Percentiles rank a stretch among this genome's conserved stretches.
phyloP scores from a whole-genome alignment of 371 early-diverging fungal genomes.

The Apophysomyces variabilis region DNA sequence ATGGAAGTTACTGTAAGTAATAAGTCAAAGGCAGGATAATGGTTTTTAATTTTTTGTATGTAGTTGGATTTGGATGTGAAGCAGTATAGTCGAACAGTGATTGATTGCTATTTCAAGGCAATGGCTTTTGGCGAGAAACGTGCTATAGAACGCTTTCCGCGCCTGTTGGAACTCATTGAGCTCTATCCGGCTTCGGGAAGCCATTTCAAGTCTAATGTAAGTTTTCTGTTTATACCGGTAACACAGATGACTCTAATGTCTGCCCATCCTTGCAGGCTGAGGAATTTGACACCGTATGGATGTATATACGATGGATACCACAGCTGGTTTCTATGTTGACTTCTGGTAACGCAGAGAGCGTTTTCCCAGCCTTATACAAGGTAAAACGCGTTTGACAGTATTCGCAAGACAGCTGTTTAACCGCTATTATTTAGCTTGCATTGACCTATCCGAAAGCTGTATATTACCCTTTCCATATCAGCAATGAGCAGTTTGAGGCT shows the following conservation, averaged over 20 bases:
- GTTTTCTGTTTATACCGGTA: neutral
- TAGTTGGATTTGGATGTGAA: slow-evolving; percentile 29
- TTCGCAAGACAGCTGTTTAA: neutral
- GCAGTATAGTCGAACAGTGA: slow-evolving; percentile 48
- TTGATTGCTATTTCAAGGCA: slow-evolving; percentile 54
- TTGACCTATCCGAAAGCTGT: slow-evolving; percentile 68
- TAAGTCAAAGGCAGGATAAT: neutral
- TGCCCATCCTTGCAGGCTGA: slow-evolving; percentile 15
- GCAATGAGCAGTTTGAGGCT: slow-evolving; percentile 66
- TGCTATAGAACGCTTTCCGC: slow-evolving; percentile 69
- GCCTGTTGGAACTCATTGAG: slow-evolving; percentile 72
- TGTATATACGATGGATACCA: slow-evolving; percentile 78
- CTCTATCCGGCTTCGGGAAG: slow-evolving; percentile 47
- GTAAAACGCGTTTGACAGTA: slow-evolving; percentile 19
- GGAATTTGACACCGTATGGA: slow-evolving; percentile 55
- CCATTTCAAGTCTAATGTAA: slow-evolving; percentile 36
- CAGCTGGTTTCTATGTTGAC: slow-evolving; percentile 76
- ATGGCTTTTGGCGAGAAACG: slow-evolving; percentile 42
- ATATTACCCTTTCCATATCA: slow-evolving; percentile 72
- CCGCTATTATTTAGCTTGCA: slow-evolving; percentile 50
- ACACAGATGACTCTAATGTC: neutral
- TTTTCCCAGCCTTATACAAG: slow-evolving; percentile 46
- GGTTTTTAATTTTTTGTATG: neutral
- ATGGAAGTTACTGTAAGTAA: slow-evolving; percentile 16
- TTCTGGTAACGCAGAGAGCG: slow-evolving; percentile 37